Conservation (phyloP, 2,329 filamentous ascomycete species). For the Pyrenophora teres region DNA sequence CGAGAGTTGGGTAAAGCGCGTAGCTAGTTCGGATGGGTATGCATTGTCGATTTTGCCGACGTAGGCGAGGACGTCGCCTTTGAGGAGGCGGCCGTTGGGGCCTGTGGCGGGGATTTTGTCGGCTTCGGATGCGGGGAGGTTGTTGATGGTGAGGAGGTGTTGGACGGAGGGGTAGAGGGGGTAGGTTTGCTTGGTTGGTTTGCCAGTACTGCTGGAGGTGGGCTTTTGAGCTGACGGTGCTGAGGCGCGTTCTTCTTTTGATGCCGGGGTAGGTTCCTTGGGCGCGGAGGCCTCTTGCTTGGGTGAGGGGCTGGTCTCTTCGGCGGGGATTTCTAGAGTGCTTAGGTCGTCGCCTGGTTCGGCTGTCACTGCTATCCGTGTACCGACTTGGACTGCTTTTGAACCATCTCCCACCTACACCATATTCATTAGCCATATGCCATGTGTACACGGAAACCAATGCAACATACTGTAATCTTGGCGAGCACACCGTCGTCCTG, state of each 20-base stretch:
- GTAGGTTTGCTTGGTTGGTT: conserved; percentile 68
- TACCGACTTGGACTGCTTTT: conserved; percentile 78
- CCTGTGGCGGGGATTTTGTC: conserved; percentile 85
- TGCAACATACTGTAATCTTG: conserved; percentile 68
- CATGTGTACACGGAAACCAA: background rate
- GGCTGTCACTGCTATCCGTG: conserved; percentile 80
- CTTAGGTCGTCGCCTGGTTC: conserved; percentile 80
- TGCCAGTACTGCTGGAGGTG: conserved; percentile 46
- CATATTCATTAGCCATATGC: conserved; percentile 11
- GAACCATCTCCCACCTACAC: conserved; percentile 66
- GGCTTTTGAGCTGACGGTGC: conserved; percentile 33
- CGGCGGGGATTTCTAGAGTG: conserved; percentile 74
- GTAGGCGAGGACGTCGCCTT: conserved; percentile 93
- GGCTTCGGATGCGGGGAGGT: conserved; percentile 74
- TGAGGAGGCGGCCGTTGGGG: conserved; percentile 84
- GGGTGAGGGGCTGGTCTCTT: conserved; percentile 56
- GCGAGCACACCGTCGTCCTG: conserved; percentile 86
- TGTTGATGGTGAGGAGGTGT: conserved; percentile 78
- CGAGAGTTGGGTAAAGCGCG: conserved; percentile 72
- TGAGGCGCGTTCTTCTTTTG: conserved; percentile 45
- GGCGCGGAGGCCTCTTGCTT: conserved; percentile 44
- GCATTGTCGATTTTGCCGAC: conserved; percentile 75
- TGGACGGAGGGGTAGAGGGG: conserved; percentile 82
- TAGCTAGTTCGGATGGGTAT: conserved; percentile 72
- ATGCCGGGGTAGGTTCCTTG: conserved; percentile 32